phyloP scores from a whole-genome alignment of 2,329 filamentous ascomycete genomes.

The Fusarium temperatum region DNA sequence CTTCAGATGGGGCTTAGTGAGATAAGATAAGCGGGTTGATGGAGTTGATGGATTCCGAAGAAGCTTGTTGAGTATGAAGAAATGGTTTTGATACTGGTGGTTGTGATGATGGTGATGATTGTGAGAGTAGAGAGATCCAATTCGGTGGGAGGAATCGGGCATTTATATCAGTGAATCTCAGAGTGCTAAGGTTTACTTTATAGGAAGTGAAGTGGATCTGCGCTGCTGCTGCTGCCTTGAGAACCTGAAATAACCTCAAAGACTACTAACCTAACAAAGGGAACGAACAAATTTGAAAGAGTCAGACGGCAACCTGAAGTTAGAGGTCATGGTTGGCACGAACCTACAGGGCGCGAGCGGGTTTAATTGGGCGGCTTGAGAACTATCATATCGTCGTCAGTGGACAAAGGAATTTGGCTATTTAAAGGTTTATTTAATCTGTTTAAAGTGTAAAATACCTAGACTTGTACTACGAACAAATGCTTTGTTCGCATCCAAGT shows the following conservation, averaged over 20 bases:
- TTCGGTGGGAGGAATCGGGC: background rate
- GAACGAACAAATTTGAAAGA: background rate
- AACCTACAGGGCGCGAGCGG: background rate
- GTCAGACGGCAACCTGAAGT: slow-evolving; percentile 6
- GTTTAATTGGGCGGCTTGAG: background rate
- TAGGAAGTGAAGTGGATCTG: slow-evolving; percentile 15
- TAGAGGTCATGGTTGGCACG: background rate
- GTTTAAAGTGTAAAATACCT: background rate
- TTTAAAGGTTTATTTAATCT: background rate
- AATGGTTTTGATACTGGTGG: background rate
- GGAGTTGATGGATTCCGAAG: background rate
- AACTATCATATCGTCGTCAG: background rate
- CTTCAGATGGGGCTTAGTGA: slow-evolving; percentile 12
- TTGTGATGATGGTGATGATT: background rate
- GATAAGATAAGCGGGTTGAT: background rate
- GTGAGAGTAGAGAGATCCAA: background rate
- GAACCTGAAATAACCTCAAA: slow-evolving; percentile 3
- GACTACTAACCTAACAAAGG: background rate
- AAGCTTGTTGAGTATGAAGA: background rate
- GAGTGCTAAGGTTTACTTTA: background rate
- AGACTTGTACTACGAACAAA: background rate
- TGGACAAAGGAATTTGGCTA: background rate
- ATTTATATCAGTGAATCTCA: slow-evolving; percentile 2
- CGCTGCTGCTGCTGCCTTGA: slow-evolving; percentile 34
- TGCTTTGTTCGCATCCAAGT: background rate